These are phyloP conservation scores for Coriolopsis trogii DNA, from an alignment of 1,284 basidiomycete species.

Conservation along the genomic window DNA sequence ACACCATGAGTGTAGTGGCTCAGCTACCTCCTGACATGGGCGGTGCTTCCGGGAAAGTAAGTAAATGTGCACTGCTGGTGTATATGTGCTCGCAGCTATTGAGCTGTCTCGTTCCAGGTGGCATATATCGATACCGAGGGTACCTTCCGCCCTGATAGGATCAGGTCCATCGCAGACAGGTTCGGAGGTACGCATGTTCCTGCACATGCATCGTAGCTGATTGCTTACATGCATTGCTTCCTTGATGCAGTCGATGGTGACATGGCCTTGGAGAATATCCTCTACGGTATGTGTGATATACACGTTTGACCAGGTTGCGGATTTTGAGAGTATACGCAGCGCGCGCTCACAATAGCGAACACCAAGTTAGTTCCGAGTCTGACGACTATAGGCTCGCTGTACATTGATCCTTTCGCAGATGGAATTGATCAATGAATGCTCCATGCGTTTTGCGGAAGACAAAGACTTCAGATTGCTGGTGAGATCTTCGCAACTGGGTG, in stretches of 20 bases:
- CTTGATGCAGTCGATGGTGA: constrained; percentile 65
- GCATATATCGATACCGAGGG: constrained; percentile 96
- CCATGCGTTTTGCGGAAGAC: constrained; percentile 80
- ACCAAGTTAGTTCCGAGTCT: constrained; percentile 55
- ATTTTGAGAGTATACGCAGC: constrained; percentile 42
- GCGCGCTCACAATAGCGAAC: constrained; percentile 86
- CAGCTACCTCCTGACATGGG: constrained; percentile 90
- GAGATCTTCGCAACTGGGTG: constrained; percentile 1
- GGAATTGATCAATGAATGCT: constrained; percentile 87
- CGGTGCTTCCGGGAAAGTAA: constrained; percentile 85
- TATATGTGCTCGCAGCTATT: too few relatives aligned
- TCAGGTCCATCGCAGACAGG: constrained; percentile 86
- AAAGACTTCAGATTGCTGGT: constrained; percentile 79
- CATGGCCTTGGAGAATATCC: constrained; percentile 86
- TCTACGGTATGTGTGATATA: constrained; percentile 61
- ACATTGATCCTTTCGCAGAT: constrained; percentile 48
- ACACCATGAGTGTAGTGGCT: constrained; percentile 88
- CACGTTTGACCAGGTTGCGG: background rate
- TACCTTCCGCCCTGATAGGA: constrained; percentile 92
- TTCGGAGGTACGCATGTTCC: constrained; percentile 59
- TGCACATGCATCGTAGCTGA: too few relatives aligned
- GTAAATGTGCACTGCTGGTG: constrained; percentile 19
- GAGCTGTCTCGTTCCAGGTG: too few relatives aligned
- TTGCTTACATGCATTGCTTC: background rate
- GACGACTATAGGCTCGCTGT: background rate